phyloP scores from a whole-genome alignment of 306 rosid genomes.

The Trifolium subterraneum region DNA sequence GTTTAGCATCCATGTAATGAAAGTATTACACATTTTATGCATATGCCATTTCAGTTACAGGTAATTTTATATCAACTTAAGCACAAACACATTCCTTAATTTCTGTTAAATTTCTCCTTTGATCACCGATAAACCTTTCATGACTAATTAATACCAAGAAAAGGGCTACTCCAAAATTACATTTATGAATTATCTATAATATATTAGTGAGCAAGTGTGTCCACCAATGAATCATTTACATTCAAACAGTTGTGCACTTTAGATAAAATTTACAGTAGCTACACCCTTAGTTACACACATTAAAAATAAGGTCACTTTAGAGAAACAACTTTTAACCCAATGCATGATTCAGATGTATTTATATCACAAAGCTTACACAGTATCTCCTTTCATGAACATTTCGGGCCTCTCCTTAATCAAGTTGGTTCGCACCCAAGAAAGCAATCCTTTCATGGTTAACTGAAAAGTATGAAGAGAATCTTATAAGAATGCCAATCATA shows the following conservation, averaged over 20 bases:
- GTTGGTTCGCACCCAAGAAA: constrained; percentile 78
- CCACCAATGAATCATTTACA: neutral
- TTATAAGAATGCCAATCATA: constrained; percentile 13
- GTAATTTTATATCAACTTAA: constrained; percentile 22
- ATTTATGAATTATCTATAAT: neutral
- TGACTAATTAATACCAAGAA: constrained; percentile 5
- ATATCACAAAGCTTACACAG: constrained; percentile 69
- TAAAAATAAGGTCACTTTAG: constrained; percentile 10
- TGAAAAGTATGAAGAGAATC: constrained; percentile 45
- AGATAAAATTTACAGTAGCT: neutral
- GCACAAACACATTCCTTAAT: constrained; percentile 13
- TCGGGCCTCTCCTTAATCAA: constrained; percentile 97
- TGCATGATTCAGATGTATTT: constrained; percentile 18
- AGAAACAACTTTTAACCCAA: neutral
- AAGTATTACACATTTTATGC: neutral
- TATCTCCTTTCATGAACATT: constrained; percentile 96
- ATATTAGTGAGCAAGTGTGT: constrained; percentile 15
- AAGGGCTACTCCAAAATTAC: neutral
- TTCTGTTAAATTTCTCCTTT: constrained; percentile 7
- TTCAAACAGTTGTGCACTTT: neutral
- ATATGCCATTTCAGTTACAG: neutral
- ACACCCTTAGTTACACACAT: neutral
- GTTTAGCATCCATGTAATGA: neutral
- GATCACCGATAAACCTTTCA: neutral
- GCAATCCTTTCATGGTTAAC: constrained; percentile 87